Evolutionary conservation across 225 moss, liverwort and hornwort genomes (phyloP), one percentile per base, ranked within the genome.

Genomic region (Climacium dendroides): DNA sequence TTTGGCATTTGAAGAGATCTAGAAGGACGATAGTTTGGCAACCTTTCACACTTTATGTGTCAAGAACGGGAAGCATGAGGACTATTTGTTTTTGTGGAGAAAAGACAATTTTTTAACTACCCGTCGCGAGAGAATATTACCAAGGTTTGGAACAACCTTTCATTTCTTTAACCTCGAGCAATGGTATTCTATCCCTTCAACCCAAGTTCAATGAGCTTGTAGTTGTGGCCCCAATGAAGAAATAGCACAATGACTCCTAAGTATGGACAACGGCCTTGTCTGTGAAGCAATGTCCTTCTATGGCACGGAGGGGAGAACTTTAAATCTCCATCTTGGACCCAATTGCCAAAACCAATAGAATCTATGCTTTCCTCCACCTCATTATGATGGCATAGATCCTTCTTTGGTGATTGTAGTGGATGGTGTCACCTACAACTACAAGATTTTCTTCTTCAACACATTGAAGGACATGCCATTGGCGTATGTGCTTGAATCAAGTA

Each of bases 371-470:
- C 15, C 3, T 54, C 54, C 1, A 54, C 15, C 6, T 54, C 6
- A 0, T 15, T 2, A 0, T 14, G 1, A 1, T 24, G 6, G 1
- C 9, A 9, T 4, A 26, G 16, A 77, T 4, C 37, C 45, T 13
- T 34, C 22, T 10, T 6, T 80, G 2, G 20, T 80, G 23, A 30
- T 4, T 5, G 20, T 32, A 1, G 14, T 80, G 15, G 19, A 80
- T 34, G 9, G 34, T 0, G 10, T 47, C 32, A 62, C 30, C 45
- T 2, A 22, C 0, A 14, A 2, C 45, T 80, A 32, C 34, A 80
- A 47, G 23, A 23, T 47, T 23, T 45, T 61, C 6, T 34, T 80
- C 14, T 80, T 80, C 22, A 61, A 41, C 5, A n/a, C n/a, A n/a
- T n/a, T n/a, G n/a, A n/a, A n/a, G n/a, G 6, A 54, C 14, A 15